Base-by-base conservation (phyloP, 2,329 filamentous ascomycete genomes). In the Venturiaceae sp. region DNA sequence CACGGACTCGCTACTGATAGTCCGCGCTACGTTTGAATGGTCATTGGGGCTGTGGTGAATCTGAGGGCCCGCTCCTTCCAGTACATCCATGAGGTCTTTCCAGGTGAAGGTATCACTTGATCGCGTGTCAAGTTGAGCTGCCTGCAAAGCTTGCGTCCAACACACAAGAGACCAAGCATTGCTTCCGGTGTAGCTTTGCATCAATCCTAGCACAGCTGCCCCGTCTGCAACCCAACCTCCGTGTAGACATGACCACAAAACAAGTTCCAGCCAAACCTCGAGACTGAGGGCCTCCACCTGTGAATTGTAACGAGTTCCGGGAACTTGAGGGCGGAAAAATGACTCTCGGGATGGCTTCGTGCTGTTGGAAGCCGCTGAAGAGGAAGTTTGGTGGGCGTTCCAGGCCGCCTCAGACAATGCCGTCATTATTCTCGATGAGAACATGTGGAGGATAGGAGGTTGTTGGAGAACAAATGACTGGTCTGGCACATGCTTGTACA, bases 1-100 rank as follows among this genome's bases (percentile, higher is more conserved):
- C 28, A 84, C 74, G 11, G 85, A 75, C 67, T 86, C 83, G 44
- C 74, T 73, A 64, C 81, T 84, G 63, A 86, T 76, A 0, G 79
- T 83, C 54, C 73, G 68, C 37, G 68, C 67, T 9, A 75, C 71
- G 39, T 16, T 32, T 6, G 26, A 47, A n/a, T 58, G 32, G 21
- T 46, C 53, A 11, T 58, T 50, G 7, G 34, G 14, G 19, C 14
- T 14, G 16, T 16, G 37, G 11, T 44, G 54, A 14, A n/a, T 56
- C 37, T 46, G 39, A 3, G 57, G 30, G 14, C 57, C 26, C 33
- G 58, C 32, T 37, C 34, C 30, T 57, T 59, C 58, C 34, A 47
- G 11, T 3, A 36, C 37, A 33, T 53, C 52, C 32, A 59, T 23
- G 5, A 30, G 14, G 16, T 57, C 44, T 28, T 41, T 36, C 53